These are phyloP conservation scores for Persicaria tinctoria DNA, from an alignment of 148 eudicot species.

Conservation along the genomic window DNA sequence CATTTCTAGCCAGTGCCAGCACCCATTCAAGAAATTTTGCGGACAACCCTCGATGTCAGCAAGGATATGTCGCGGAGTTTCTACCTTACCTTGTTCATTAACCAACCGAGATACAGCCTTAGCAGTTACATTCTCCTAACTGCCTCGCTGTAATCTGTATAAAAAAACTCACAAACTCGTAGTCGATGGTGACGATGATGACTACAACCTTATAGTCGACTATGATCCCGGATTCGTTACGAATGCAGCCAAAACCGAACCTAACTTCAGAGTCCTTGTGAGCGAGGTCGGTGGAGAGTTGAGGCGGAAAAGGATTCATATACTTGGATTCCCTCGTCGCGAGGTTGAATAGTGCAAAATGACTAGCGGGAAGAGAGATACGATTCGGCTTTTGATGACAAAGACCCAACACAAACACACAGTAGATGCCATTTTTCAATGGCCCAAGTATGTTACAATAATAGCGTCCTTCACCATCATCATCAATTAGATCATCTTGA, in stretches of 20 bases:
- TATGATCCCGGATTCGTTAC: background rate
- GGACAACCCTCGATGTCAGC: background rate
- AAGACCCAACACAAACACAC: no score
- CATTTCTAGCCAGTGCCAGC: background rate
- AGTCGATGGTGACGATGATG: background rate
- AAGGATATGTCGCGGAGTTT: background rate
- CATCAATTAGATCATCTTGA: no score
- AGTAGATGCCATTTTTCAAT: no score
- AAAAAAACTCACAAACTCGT: background rate
- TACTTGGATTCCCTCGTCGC: no score
- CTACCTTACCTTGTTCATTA: background rate
- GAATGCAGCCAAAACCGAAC: background rate
- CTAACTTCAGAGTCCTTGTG: background rate
- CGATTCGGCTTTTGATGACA: no score
- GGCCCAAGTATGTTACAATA: no score
- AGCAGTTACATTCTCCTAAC: background rate
- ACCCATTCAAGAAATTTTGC: background rate
- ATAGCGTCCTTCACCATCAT: no score
- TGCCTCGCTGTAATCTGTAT: background rate
- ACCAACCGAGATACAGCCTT: background rate
- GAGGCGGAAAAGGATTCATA: no score
- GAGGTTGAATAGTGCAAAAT: no score
- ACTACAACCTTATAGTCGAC: background rate
- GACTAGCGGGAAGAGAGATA: no score
- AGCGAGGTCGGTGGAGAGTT: background rate